phyloP scores from a whole-genome alignment of 176 grass and related monocot genomes.

The Saccharum officinarum region DNA sequence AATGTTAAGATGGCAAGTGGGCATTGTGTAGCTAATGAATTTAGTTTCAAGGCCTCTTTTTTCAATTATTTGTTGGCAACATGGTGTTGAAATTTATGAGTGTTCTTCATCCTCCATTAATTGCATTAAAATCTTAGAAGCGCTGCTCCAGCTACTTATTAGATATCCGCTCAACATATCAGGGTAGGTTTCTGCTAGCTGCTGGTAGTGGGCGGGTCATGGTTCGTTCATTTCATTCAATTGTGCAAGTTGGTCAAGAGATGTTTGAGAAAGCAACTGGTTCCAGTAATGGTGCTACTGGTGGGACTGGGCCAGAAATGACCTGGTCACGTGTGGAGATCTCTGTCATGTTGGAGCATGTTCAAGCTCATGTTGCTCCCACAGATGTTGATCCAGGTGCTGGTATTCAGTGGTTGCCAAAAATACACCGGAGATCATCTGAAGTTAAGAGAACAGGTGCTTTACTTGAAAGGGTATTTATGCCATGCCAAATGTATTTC shows the following conservation, averaged over 20 bases:
- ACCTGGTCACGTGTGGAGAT: conserved; percentile 81
- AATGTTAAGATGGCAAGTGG: conserved; percentile 1
- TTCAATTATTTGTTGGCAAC: conserved; percentile 21
- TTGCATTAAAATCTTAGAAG: conserved; percentile 23
- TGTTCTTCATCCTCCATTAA: conserved; percentile 28
- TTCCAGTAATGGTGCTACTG: conserved; percentile 35
- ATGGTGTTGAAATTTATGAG: conserved; percentile 27
- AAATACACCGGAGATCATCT: conserved; percentile 80
- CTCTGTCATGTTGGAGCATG: conserved; percentile 94
- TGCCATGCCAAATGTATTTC: conserved; percentile 98
- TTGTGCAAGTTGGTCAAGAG: conserved; percentile 86
- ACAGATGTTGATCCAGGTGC: conserved; percentile 99
- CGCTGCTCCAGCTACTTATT: conserved; percentile 20
- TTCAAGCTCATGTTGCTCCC: conserved; percentile 96
- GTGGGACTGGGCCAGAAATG: conserved; percentile 70
- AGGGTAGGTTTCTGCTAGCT: conserved; percentile 97
- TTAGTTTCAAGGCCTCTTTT: conserved; percentile 9
- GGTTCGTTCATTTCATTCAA: conserved; percentile 88
- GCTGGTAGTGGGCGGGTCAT: conserved; percentile 91
- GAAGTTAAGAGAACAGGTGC: conserved; percentile 91
- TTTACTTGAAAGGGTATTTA: conserved; percentile 96
- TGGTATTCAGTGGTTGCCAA: conserved; percentile 96
- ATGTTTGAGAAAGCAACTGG: conserved; percentile 75
- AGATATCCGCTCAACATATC: conserved; percentile 38
- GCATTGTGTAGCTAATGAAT: conserved; percentile 18